phyloP scores from a whole-genome alignment of 108 stramenopile genomes.

The Mayamaea pseudoterrestris region DNA sequence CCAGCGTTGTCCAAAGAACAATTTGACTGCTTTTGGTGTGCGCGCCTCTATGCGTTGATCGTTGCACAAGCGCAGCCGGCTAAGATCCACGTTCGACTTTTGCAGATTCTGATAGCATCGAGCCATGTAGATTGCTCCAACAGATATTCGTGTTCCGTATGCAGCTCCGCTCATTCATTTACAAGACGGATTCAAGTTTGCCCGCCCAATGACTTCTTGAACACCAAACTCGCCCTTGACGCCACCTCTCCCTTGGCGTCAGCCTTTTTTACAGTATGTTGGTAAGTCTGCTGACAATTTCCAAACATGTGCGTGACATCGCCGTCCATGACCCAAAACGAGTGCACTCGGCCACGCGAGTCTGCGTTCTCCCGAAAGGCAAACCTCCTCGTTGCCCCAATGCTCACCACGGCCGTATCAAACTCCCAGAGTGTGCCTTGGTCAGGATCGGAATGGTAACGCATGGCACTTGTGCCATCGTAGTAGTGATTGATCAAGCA shows the following conservation, averaged over 20 bases:
- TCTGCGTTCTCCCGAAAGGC: constrained; percentile 20
- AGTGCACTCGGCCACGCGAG: constrained; percentile 13
- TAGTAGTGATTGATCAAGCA: constrained; percentile 42
- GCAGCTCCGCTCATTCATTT: no score
- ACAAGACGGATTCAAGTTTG: no score
- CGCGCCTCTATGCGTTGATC: no score
- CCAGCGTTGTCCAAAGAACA: no score
- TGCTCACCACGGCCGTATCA: constrained; percentile 40
- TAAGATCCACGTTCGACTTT: no score
- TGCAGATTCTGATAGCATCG: no score
- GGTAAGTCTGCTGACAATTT: constrained; percentile 34
- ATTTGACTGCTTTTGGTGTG: no score
- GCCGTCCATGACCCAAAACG: constrained; percentile 35
- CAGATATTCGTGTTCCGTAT: no score
- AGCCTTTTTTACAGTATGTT: constrained; percentile 39
- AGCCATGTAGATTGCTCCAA: no score
- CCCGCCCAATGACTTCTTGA: no score
- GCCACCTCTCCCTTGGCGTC: constrained; percentile 25
- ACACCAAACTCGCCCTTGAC: constrained; percentile 34
- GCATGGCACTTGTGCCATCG: constrained; percentile 38
- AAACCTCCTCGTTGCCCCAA: constrained; percentile 38
- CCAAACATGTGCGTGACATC: constrained; percentile 53
- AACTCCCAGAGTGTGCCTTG: constrained; percentile 43
- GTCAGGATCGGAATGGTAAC: constrained; percentile 55
- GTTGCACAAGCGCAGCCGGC: no score